A percentile compares a stretch with the other conserved stretches of the same genome.
These are phyloP conservation scores for Vigna angularis DNA, from an alignment of 306 rosid species.

Conservation along the genomic window DNA sequence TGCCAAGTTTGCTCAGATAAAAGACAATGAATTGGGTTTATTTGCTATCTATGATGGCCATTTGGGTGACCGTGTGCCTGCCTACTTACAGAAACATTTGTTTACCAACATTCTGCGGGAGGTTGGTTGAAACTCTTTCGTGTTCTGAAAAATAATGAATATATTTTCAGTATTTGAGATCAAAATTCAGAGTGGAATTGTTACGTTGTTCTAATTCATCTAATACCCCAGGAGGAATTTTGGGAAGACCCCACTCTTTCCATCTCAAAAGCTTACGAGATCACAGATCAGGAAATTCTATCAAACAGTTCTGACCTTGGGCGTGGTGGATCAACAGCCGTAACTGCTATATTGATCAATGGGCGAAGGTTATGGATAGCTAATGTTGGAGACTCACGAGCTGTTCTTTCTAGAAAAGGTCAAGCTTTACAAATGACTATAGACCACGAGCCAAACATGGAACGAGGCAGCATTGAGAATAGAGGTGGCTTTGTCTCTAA, in stretches of 20 bases:
- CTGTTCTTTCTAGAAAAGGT: conserved; percentile 84
- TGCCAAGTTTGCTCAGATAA: conserved; percentile 73
- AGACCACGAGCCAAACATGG: conserved; percentile 89
- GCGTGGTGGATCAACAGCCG: conserved; percentile 96
- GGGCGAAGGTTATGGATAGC: conserved; percentile 75
- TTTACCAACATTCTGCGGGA: conserved; percentile 78
- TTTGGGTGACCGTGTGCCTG: conserved; percentile 84
- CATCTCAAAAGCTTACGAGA: conserved; percentile 86
- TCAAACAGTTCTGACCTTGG: conserved; percentile 93
- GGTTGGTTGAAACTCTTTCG: conserved; percentile 54
- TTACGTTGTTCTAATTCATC: conserved; percentile 37
- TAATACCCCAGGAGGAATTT: conserved; percentile 74
- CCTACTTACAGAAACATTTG: conserved; percentile 88
- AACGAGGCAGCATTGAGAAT: conserved; percentile 81
- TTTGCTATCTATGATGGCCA: conserved; percentile 97
- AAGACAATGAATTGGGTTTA: conserved; percentile 80
- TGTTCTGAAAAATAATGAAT: conserved; percentile 11
- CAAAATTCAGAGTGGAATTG: conserved; percentile 7
- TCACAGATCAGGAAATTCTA: conserved; percentile 88
- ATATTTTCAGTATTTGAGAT: conserved; percentile 24
- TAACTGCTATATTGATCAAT: conserved; percentile 86
- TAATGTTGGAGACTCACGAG: conserved; percentile 95
- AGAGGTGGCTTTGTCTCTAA: conserved; percentile 98
- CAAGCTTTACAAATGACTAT: conserved; percentile 81
- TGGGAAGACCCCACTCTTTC: conserved; percentile 80